Conservation (phyloP, 768 basidiomycete genomes). For the Filobasidium floriforme region DNA sequence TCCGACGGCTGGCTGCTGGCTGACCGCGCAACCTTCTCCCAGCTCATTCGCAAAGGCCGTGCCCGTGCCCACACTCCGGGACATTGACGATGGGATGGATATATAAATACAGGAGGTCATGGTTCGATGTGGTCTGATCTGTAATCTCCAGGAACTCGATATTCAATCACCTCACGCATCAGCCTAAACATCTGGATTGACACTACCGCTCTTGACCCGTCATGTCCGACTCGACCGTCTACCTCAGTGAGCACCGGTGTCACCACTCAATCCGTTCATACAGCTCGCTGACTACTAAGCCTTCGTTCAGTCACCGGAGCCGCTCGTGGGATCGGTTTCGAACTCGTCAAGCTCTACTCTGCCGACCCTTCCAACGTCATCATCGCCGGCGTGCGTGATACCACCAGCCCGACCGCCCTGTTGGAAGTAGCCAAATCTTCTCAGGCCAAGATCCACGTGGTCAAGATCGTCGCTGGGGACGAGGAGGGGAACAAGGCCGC, state of each 20-base stretch:
- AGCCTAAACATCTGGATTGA: no score
- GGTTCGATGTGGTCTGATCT: no score
- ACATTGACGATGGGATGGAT: no score
- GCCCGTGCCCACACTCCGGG: no score
- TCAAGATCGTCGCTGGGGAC: conserved; percentile 25
- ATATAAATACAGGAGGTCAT: no score
- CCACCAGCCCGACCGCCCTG: conserved; percentile 10
- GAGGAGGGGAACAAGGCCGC: conserved; percentile 27
- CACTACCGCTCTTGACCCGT: no score
- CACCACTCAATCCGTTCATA: no score
- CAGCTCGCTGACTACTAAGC: neutral
- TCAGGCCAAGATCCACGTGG: conserved; percentile 18
- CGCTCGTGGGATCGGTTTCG: conserved; percentile 29
- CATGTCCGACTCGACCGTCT: conserved; percentile 7
- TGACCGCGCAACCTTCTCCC: no score
- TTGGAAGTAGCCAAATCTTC: conserved; percentile 13
- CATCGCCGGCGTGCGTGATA: conserved; percentile 25
- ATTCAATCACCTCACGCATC: no score
- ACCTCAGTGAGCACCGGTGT: neutral
- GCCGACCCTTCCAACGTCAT: conserved; percentile 21
- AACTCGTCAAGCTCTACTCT: conserved; percentile 24
- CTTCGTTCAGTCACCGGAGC: conserved; percentile 30
- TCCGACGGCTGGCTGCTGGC: no score
- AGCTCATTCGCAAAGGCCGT: no score
- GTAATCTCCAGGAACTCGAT: no score